Evolutionary conservation across 2,329 filamentous ascomycete species (phyloP), one percentile per base, ranked within the genome.

Genomic region (Trichoderma sp.): DNA sequence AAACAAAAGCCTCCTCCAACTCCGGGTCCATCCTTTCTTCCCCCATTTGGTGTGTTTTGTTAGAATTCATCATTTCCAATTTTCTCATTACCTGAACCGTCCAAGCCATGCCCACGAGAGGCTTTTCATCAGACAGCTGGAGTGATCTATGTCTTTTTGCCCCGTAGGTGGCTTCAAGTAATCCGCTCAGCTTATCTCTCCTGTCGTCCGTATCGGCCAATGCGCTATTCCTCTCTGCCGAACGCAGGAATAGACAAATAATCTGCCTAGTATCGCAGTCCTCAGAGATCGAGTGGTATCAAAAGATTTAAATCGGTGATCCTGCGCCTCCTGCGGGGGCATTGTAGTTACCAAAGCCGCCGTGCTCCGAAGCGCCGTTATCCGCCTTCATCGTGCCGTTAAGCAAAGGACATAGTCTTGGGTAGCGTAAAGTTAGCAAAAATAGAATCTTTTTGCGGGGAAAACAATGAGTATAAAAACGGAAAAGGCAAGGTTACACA

Each of bases 381-480:
- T 90, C 88, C 53, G 86, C 85, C 78, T 93, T 93, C 87, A 93
- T 93, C 38, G 93, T 94, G 71, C 95, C 94, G 82, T 97, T 97
- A 77, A 97, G 92, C 83, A 97, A 88, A 65, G 94, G 94, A 83
- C 94, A 97, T 80, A 95, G 89, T 83, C 92, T 95, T 88, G 82
- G 77, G 74, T 21, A 21, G 68, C 18, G 69, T n/a, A 31, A 5
- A 60, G 79, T 80, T 77, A 81, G 80, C 76, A 60, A 68, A 71
- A 41, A 66, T 71, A 27, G 31, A 27, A 75, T 14, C 4, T 71
- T 41, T 12, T 33, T 18, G 50, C 41, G 24, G 21, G 75, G 38
- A 77, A 77, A 75, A 45, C 18, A n/a, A 38, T 16, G 63, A 65
- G 29, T n/a, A 56, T 27, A 11, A 38, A 53, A 56, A 35, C 38